Base-by-base conservation (phyloP, 1,284 basidiomycete genomes). In the Fomitopsis schrenkii region DNA sequence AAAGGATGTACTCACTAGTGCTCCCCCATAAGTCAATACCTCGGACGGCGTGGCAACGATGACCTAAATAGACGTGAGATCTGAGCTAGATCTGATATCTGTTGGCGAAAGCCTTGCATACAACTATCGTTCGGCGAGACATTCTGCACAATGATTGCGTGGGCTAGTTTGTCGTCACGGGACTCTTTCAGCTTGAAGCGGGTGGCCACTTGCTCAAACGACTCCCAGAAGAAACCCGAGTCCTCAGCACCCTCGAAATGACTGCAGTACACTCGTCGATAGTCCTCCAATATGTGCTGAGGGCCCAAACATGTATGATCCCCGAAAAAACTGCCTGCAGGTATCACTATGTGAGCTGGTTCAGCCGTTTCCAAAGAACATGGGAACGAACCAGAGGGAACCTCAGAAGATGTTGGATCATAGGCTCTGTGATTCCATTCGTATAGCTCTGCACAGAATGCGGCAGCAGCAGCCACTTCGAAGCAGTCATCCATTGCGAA, bases 21-120 rank as follows among this genome's bases (percentile, higher is more conserved):
- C 44, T 14, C 1, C 71, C 70, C 38, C 67, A 63, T 17, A 72
- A 67, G 2, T 64, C 22, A 4, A 62, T 8, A n/a, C 69, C 71
- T 2, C 50, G 15, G 2, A 62, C 60, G 0, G 55, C 40, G 1
- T 63, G 36, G 48, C 71, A 72, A 1, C 66, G 66, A 44, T 65
- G 60, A 44, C 71, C 71, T 69, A 45, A 1, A 28, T 33, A 19
- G n/a, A 36, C 26, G 36, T 33, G 22, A 30, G 19, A 22, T 14
- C 50, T 8, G n/a, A 17, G 9, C 9, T 8, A 30, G 26, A 5
- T 2, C 5, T 10, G 28, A 33, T 3, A 33, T 7, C 22, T 9
- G 19, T 48, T 28, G 12, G 30, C 4, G 15, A 19, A 3, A 7
- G 46, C 17, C 28, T 10, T n/a, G 19, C 62, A 26, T 42, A 64